Percentiles rank a stretch among this genome's conserved stretches.
Conservation (phyloP, 1,284 basidiomycete species). For the Fomitopsis betulina region DNA sequence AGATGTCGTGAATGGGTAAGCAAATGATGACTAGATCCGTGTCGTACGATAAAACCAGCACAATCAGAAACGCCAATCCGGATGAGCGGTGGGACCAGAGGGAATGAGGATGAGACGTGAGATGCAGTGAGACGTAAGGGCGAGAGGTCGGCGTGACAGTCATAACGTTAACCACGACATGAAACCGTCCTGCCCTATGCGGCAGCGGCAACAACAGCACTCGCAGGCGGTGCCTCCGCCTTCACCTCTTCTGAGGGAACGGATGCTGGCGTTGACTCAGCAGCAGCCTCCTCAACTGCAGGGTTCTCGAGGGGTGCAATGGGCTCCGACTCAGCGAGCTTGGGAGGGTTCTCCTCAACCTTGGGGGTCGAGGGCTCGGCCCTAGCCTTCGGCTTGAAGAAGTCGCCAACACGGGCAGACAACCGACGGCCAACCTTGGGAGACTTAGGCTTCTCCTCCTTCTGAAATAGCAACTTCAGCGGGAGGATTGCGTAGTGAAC, state of each 20-base stretch:
- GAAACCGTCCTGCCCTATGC: constrained; percentile 41
- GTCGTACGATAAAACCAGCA: constrained; percentile 51
- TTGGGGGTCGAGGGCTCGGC: constrained; percentile 67
- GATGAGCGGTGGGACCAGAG: constrained; percentile 31
- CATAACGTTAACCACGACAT: constrained; percentile 32
- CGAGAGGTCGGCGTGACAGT: constrained; percentile 46
- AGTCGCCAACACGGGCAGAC: constrained; percentile 69
- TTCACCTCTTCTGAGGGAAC: constrained; percentile 36
- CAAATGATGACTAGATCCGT: constrained; percentile 53
- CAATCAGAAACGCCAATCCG: constrained; percentile 27
- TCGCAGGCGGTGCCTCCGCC: constrained; percentile 29
- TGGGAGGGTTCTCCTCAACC: constrained; percentile 79
- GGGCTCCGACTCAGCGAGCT: constrained; percentile 70
- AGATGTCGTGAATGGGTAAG: constrained; percentile 27
- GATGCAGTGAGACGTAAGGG: constrained; percentile 33
- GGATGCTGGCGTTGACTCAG: constrained; percentile 27
- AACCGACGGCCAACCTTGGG: constrained; percentile 71
- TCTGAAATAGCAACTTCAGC: constrained; percentile 23
- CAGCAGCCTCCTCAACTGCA: constrained; percentile 34
- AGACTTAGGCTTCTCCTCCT: constrained; percentile 43
- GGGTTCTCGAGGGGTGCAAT: constrained; percentile 77
- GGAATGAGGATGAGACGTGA: constrained; percentile 11
- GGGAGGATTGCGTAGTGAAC: too few species aligned
- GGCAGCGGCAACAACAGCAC: constrained; percentile 46
- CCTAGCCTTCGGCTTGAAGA: constrained; percentile 79